Conservation (phyloP, 208 protist species). For the Leishmania lainsoni region DNA sequence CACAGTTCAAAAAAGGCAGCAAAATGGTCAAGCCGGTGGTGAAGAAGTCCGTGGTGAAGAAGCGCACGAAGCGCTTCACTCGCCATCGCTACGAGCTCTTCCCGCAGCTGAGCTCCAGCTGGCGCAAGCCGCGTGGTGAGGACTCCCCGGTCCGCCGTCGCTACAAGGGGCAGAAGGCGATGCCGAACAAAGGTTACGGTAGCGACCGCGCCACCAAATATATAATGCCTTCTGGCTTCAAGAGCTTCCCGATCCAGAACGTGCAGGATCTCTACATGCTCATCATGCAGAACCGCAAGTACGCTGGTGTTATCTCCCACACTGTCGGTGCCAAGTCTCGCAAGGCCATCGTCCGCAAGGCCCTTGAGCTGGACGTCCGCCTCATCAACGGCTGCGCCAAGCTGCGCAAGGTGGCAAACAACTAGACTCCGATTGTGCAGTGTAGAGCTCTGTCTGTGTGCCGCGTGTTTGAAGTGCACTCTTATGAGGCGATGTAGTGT, state of each 20-base stretch:
- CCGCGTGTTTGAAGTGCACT: constrained; percentile 1
- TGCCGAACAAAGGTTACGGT: constrained; percentile 99
- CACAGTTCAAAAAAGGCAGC: constrained; percentile 1
- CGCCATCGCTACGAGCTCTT: constrained; percentile 96
- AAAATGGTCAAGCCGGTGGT: constrained; percentile 94
- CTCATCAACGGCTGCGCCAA: constrained; percentile 96
- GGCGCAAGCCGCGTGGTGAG: constrained; percentile 99
- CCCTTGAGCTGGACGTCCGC: constrained; percentile 98
- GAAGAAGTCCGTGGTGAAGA: constrained; percentile 96
- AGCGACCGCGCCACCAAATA: constrained; percentile 97
- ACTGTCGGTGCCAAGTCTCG: constrained; percentile 95
- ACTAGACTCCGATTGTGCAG: constrained; percentile 23
- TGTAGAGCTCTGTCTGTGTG: neutral
- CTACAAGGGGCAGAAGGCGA: constrained; percentile 96
- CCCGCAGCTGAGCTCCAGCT: constrained; percentile 94
- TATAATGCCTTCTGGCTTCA: constrained; percentile 97
- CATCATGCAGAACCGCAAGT: constrained; percentile 99
- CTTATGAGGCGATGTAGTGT: neutral
- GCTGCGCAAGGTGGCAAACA: constrained; percentile 91
- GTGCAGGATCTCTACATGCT: constrained; percentile 98
- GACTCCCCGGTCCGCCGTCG: constrained; percentile 97
- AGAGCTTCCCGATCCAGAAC: constrained; percentile 96
- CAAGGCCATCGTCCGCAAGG: constrained; percentile 97
- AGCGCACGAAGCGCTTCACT: constrained; percentile 97
- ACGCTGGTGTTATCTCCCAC: constrained; percentile 97